Base-by-base conservation (phyloP, 106 monocot genomes). In the Apostasia ramifera region DNA sequence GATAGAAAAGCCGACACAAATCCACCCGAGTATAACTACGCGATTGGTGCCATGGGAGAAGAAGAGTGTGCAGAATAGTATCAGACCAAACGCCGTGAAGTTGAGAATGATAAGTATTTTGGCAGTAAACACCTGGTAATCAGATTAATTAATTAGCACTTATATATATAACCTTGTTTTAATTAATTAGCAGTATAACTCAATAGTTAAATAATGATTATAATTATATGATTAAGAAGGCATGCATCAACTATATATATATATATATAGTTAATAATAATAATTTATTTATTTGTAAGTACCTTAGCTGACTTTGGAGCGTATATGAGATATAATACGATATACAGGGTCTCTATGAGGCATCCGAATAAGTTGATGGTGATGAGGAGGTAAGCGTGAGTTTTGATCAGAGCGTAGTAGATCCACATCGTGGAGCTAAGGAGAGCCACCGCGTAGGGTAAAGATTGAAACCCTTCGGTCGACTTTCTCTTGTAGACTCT, bases 401-500 rank as follows among this genome's bases (percentile, higher is more conserved):
- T 70, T 63, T 80, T 81, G 4, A 77, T 40, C 6, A 77, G 10
- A 12, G 84, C 84, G 60, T 81, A 85, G 42, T 60, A 77, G 8
- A 85, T 77, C 80, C 77, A 81, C 41, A 85, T 51, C 77, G 68
- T 77, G 5, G 80, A 63, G 38, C 84, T 85, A 74, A 85, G 80
- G 3, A 85, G 72, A 8, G 81, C 73, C 10, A 74, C 77, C 8
- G 68, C 62, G 56, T 85, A 85, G 2, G 84, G 50, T 8, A 50
- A 4, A 4, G 50, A 50, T 50, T 50, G 50, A 8, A 50, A 50
- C 8, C 50, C 50, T 8, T 50, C 50, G 50, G 50, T 50, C 8
- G 50, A 50, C 8, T 50, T 50, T 50, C 0, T 50, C 50, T 8
- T 4, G 8, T 50, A 50, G 4, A 50, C 8, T 5, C 50, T 4